phyloP scores from a whole-genome alignment of 306 rosid genomes.

The Arachis hypogaea region DNA sequence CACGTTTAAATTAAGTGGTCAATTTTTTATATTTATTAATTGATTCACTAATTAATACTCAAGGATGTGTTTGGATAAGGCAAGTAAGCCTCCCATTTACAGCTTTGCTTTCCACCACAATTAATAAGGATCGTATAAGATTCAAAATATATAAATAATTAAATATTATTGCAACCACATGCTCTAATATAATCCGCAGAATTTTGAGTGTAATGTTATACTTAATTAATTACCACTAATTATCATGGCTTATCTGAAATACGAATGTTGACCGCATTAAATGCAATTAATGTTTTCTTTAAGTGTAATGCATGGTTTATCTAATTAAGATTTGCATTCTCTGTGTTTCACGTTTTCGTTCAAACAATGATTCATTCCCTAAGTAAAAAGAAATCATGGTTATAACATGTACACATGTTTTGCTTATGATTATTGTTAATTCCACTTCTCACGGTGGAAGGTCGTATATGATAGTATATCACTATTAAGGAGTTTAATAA shows the following conservation, averaged over 20 bases:
- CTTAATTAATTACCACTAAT: too few relatives aligned
- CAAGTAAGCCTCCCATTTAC: neutral
- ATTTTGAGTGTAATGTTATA: neutral
- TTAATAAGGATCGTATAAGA: neutral
- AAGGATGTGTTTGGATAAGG: too few relatives aligned
- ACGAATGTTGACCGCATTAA: too few relatives aligned
- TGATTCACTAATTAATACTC: too few relatives aligned
- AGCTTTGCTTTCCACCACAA: neutral
- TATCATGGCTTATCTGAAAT: too few relatives aligned
- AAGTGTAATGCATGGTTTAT: neutral
- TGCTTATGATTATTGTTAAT: neutral
- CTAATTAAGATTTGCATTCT: slow-evolving; percentile 7
- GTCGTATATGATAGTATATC: neutral
- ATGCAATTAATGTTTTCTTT: neutral
- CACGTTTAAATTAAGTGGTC: too few relatives aligned
- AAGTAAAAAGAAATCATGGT: neutral
- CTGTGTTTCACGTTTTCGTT: neutral
- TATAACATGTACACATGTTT: too few relatives aligned
- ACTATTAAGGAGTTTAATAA: too few relatives aligned
- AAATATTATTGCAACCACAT: neutral
- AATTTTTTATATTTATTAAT: too few relatives aligned
- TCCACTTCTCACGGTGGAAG: neutral
- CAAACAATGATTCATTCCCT: slow-evolving; percentile 21
- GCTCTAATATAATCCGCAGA: neutral
- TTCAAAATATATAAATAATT: too few relatives aligned